Evolutionary conservation across 225 moss, liverwort and hornwort species (phyloP).

Genomic region (Polytrichum formosum): DNA sequence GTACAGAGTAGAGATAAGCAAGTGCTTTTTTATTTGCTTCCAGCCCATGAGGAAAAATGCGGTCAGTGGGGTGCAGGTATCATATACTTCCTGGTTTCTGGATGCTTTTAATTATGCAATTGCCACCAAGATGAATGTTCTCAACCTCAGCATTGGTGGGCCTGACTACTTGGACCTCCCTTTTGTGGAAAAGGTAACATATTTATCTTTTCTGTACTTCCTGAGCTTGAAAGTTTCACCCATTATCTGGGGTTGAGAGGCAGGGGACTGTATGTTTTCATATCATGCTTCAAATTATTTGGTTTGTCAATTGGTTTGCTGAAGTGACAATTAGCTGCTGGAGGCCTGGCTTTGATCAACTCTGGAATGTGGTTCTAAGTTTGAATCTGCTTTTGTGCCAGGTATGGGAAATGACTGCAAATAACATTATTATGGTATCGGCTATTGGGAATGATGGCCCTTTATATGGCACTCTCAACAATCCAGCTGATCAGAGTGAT

Average conservation of each 20-base stretch:
- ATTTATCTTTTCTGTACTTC: not conserved
- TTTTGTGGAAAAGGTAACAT: constrained; percentile 85
- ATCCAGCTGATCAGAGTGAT: constrained; percentile 97
- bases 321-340: not conserved
- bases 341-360: not conserved
- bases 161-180: constrained; percentile 95
- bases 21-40: constrained; percentile 22
- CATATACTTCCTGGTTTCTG: constrained; percentile 97
- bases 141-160: constrained; percentile 95
- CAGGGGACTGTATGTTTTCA: no score
- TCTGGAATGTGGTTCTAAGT: no score
- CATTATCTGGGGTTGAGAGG: no score
- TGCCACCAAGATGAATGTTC: constrained; percentile 90
- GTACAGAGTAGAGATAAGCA: not conserved
- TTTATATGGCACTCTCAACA: constrained; percentile 88
- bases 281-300: no score
- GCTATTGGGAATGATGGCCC: constrained; percentile 98
- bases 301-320: not conserved
- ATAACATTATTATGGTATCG: constrained; percentile 98
- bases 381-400: constrained; percentile 20
- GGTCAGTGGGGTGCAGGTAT: constrained; percentile 76
- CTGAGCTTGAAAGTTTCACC: no score
- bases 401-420: constrained; percentile 99
- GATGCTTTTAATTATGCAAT: constrained; percentile 99
- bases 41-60: constrained; percentile 49